phyloP scores from a whole-genome alignment of 306 rosid genomes.

The Rosa lucieae region DNA sequence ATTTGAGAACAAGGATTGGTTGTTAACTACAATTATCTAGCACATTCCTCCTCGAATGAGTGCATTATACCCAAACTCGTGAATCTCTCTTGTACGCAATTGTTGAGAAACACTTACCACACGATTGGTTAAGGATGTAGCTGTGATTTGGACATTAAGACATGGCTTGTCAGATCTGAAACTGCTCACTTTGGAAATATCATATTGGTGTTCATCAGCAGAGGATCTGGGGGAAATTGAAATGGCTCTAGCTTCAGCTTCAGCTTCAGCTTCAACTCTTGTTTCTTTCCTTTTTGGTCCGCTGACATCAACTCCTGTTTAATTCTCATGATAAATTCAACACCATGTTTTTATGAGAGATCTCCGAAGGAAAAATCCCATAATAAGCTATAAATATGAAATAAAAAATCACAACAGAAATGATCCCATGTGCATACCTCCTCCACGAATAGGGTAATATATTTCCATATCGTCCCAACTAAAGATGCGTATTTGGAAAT shows the following conservation, averaged over 20 bases:
- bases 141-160: background rate
- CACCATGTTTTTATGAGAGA: background rate
- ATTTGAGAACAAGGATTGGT: background rate
- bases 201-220: background rate
- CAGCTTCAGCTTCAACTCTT: background rate
- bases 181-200: background rate
- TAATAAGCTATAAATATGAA: background rate
- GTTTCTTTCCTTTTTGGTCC: background rate
- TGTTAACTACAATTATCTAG: background rate
- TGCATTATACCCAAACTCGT: background rate
- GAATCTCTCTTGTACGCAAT: background rate
- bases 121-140: background rate
- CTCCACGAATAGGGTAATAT: background rate
- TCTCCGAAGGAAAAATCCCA: background rate
- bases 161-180: slow-evolving; percentile 5
- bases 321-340: background rate
- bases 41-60: background rate
- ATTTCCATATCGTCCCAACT: background rate
- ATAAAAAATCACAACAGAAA: background rate
- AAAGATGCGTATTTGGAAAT: background rate
- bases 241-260: background rate
- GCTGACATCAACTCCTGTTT: background rate
- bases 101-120: slow-evolving; percentile 2
- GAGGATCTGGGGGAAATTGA: background rate
- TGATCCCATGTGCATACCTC: background rate